phyloP scores from a whole-genome alignment of 768 basidiomycete species.

The Megacollybia marginata region DNA sequence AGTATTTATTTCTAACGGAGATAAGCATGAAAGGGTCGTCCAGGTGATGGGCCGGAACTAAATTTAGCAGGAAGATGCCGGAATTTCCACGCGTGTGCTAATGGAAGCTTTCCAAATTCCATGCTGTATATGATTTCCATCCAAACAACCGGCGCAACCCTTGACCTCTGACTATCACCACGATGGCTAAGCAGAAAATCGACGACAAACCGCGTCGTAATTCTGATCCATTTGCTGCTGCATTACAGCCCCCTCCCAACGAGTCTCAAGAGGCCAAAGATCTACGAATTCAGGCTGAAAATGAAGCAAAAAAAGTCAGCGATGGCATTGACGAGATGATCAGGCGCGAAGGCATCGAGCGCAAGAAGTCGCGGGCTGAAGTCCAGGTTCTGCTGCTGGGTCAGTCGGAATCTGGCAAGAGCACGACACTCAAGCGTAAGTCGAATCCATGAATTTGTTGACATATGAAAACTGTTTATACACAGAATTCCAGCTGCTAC shows the following conservation, averaged over 20 bases:
- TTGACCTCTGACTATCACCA: background rate
- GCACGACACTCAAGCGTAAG: conserved; percentile 85
- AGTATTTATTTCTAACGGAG: too few relatives aligned
- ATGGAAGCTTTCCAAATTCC: too few relatives aligned
- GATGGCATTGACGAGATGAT: conserved; percentile 78
- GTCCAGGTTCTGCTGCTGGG: conserved; percentile 77
- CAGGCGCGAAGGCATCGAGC: conserved; percentile 53
- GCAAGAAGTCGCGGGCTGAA: conserved; percentile 51
- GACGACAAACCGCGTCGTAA: conserved; percentile 29
- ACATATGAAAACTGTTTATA: conserved; percentile 1
- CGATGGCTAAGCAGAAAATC: conserved; percentile 32
- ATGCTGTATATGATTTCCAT: too few relatives aligned
- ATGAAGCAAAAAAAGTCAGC: conserved; percentile 65
- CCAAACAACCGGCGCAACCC: too few relatives aligned
- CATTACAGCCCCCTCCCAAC: conserved; percentile 61
- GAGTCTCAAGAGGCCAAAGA: conserved; percentile 67
- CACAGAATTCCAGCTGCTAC: conserved; percentile 78
- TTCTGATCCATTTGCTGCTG: conserved; percentile 61
- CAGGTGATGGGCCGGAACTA: too few relatives aligned
- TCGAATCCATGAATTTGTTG: conserved; percentile 14
- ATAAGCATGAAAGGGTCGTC: too few relatives aligned
- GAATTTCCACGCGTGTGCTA: too few relatives aligned
- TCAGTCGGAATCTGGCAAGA: conserved; percentile 88
- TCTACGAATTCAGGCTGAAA: conserved; percentile 55
- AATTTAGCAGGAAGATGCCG: too few relatives aligned